These are phyloP conservation scores for Colletotrichum tanaceti DNA, from an alignment of 2,329 filamentous ascomycete genomes.

Conservation along the genomic window DNA sequence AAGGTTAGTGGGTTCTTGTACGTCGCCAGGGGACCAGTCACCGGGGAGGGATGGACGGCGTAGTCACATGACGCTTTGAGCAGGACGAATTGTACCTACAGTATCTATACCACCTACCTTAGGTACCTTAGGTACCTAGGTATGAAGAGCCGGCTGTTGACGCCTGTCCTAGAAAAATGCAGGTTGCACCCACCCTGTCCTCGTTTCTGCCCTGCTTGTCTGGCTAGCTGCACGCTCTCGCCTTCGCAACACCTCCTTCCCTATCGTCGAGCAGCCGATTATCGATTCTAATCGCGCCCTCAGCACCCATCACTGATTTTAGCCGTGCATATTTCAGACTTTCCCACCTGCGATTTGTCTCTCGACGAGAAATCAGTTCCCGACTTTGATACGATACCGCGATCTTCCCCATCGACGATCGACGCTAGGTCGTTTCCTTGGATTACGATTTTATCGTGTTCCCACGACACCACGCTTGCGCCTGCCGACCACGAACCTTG, in stretches of 20 bases:
- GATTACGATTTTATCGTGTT: slow-evolving; percentile 29
- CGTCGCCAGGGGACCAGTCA: background rate
- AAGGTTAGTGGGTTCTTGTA: slow-evolving; percentile 19
- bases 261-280: slow-evolving; percentile 13
- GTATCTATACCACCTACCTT: background rate
- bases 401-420: slow-evolving; percentile 20
- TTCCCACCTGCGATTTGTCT: background rate
- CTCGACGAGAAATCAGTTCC: background rate
- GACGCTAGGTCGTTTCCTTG: slow-evolving; percentile 15
- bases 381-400: slow-evolving; percentile 15
- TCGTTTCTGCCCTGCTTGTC: slow-evolving; percentile 28
- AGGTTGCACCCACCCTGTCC: slow-evolving; percentile 33
- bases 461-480: slow-evolving; percentile 23
- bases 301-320: background rate
- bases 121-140: too few species aligned
- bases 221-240: slow-evolving; percentile 29
- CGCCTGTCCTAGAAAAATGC: slow-evolving; percentile 33
- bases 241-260: slow-evolving; percentile 28
- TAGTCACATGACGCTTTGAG: slow-evolving; percentile 16
- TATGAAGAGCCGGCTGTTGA: slow-evolving; percentile 12
- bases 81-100: slow-evolving; percentile 1
- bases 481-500: background rate
- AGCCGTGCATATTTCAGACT: background rate
- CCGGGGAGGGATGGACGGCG: background rate
- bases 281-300: slow-evolving; percentile 4